Evolutionary conservation across 176 grass and related monocot genomes (phyloP).

Genomic region (Miscanthus lutarioriparius): DNA sequence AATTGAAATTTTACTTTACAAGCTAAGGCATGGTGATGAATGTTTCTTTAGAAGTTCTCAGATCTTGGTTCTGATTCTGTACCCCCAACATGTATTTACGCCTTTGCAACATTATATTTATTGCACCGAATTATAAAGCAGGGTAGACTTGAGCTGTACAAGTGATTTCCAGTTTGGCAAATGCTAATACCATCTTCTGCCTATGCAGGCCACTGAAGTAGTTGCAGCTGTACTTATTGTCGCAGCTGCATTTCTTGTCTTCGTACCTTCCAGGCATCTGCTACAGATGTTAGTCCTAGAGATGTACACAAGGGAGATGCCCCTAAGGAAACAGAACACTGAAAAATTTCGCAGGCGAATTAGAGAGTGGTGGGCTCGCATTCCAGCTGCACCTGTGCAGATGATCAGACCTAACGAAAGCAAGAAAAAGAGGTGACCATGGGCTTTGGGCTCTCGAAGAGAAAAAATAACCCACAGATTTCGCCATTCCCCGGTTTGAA

Average conservation of each 20-base stretch:
- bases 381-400: slow-evolving; percentile 80
- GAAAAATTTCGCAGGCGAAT: slow-evolving; percentile 63
- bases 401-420: slow-evolving; percentile 59
- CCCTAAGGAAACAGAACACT: slow-evolving; percentile 63
- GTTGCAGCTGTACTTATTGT: slow-evolving; percentile 50
- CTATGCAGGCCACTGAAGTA: slow-evolving; percentile 52
- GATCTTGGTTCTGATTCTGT: not conserved
- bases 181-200: slow-evolving; percentile 34
- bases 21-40: not conserved
- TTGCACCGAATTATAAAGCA: not conserved
- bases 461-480: not conserved
- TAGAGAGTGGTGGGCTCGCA: slow-evolving; percentile 84
- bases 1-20: slow-evolving; percentile 26
- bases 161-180: not conserved
- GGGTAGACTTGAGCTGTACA: not conserved
- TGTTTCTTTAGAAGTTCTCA: not conserved
- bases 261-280: slow-evolving; percentile 56
- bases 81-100: not conserved
- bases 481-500: not conserved
- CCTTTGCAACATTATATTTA: not conserved
- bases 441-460: slow-evolving; percentile 5
- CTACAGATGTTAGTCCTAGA: slow-evolving; percentile 52
- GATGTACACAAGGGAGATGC: slow-evolving; percentile 83
- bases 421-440: slow-evolving; percentile 59
- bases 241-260: slow-evolving; percentile 46